Percentiles rank a stretch among this genome's conserved stretches.
phyloP scores from a whole-genome alignment of 495 filamentous ascomycete genomes.

The Podospora didyma region DNA sequence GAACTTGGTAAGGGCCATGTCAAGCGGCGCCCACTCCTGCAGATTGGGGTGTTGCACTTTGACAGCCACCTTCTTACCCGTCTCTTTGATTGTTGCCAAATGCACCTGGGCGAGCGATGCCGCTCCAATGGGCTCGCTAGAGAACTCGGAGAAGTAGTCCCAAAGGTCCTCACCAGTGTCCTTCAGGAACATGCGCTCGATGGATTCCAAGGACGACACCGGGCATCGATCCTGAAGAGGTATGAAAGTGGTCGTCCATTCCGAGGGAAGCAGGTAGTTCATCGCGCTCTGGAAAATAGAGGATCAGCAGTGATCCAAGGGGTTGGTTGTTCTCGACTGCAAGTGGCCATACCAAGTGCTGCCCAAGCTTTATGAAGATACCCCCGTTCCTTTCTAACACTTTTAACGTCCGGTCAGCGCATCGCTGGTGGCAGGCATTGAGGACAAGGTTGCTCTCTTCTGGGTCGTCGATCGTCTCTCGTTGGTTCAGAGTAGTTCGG shows the following conservation, averaged over 20 bases:
- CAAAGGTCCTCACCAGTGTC: constrained; percentile 79
- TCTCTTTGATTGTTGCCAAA: constrained; percentile 77
- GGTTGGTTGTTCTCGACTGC: background rate
- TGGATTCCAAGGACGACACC: constrained; percentile 84
- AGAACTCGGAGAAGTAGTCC: constrained; percentile 83
- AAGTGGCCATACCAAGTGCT: constrained; percentile 63
- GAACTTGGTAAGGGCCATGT: constrained; percentile 80
- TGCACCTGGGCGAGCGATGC: constrained; percentile 96
- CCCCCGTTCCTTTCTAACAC: constrained; percentile 94
- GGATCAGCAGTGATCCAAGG: background rate
- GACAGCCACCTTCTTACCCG: constrained; percentile 88
- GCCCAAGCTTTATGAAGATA: constrained; percentile 96
- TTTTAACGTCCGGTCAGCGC: constrained; percentile 74
- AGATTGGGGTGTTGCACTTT: constrained; percentile 94
- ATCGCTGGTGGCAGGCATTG: constrained; percentile 85
- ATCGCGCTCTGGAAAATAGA: constrained; percentile 64
- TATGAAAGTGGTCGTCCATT: constrained; percentile 96
- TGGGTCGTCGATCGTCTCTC: constrained; percentile 52
- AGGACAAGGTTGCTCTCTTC: constrained; percentile 64
- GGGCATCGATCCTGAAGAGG: constrained; percentile 95
- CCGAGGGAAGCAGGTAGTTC: constrained; percentile 87
- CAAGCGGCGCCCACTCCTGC: constrained; percentile 87
- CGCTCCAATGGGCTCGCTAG: constrained; percentile 75
- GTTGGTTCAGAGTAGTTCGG: constrained; percentile 69
- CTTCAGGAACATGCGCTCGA: constrained; percentile 75